These are phyloP conservation scores for Barbarea vulgaris DNA, from an alignment of 345 rosid species.

Conservation along the genomic window DNA sequence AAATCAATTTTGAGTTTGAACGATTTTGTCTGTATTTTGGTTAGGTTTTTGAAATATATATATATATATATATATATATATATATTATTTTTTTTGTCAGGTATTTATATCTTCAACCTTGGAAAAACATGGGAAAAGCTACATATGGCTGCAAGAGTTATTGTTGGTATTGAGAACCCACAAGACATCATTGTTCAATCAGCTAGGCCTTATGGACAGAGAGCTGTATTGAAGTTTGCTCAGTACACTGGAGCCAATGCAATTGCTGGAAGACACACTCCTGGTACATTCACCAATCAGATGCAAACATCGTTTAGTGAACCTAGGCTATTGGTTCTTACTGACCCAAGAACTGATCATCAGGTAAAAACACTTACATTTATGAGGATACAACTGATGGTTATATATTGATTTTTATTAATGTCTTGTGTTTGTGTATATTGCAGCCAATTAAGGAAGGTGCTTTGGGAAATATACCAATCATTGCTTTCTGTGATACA, in stretches of 20 bases:
- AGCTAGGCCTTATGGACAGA: conserved; percentile 97
- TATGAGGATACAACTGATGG: neutral
- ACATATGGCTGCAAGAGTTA: conserved; percentile 79
- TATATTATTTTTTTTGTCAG: too few relatives aligned
- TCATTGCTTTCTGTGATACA: conserved; percentile 94
- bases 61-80: too few relatives aligned
- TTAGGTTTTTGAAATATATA: too few relatives aligned
- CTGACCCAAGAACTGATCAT: conserved; percentile 96
- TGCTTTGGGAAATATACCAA: conserved; percentile 92
- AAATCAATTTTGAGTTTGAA: too few relatives aligned
- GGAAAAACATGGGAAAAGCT: conserved; percentile 97
- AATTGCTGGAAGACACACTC: conserved; percentile 98
- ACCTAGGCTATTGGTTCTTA: conserved; percentile 86
- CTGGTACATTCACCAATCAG: conserved; percentile 98
- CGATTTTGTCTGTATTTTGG: too few relatives aligned
- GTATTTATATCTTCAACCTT: conserved; percentile 85
- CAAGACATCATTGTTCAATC: conserved; percentile 94
- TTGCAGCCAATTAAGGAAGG: conserved; percentile 96
- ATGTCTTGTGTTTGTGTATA: neutral
- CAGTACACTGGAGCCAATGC: conserved; percentile 97
- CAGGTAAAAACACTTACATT: conserved; percentile 52
- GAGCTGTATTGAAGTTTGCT: conserved; percentile 91
- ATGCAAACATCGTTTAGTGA: conserved; percentile 89
- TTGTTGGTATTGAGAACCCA: conserved; percentile 86
- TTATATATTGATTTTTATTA: neutral